Base-by-base conservation (phyloP, 176 grass and related monocot species). In the Carex pumila region DNA sequence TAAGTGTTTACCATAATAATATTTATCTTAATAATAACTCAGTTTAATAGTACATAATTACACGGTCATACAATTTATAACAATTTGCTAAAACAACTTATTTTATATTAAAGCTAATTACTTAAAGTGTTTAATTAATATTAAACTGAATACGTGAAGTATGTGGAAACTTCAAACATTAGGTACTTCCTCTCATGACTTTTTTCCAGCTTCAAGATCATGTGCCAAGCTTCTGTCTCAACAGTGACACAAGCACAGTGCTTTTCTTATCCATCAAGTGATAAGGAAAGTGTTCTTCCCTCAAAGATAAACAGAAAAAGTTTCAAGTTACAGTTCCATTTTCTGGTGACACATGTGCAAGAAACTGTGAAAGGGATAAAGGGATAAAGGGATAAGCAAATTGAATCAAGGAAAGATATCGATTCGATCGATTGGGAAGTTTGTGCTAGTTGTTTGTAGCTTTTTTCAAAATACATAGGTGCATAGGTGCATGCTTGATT, bases 381-480 rank as follows among this genome's bases (percentile, higher is more conserved):
- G 71, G 12, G n/a, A 53, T 52, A 52, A 53, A 74, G 5, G 39
- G 39, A 34, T 34, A 34, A 74, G 71, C 10, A 74, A 52, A 52
- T 74, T 45, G 69, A 43, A n/a, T 52, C 9, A 6, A 45, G 3
- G 5, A 30, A 52, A 52, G 41, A 55, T 13, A 34, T 34, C 32
- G 32, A 52, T 2, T 34, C 32, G 32, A 52, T 2, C 5, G 73
- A 77, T 77, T 56, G 73, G 55, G 49, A 56, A 77, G 73, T 77
- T 77, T 77, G 73, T 77, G 73, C 73, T 77, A 56, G 2, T 56
- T 56, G 49, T 77, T 74, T 77, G 50, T 56, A 77, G 73, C 50
- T 55, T 77, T 49, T 76, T 76, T 49, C 71, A 76, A 55, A 76
- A 77, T 56, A 77, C 4, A 56, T n/a, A n/a, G n/a, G n/a, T 25